These are phyloP conservation scores for Angophora floribunda DNA, from an alignment of 345 rosid species.

Conservation along the genomic window DNA sequence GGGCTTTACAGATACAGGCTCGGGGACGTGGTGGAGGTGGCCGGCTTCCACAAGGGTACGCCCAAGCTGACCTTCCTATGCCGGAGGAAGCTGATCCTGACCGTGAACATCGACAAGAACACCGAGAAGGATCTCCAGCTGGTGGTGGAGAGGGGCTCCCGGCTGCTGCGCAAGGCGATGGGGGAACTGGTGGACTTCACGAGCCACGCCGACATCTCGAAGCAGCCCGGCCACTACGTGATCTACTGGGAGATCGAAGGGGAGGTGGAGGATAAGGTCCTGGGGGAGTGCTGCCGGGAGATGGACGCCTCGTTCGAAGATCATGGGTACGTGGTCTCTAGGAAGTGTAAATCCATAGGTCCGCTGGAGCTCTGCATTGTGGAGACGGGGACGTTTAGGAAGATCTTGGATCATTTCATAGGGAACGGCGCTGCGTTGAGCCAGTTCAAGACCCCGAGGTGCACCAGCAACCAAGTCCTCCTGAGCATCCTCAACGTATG, in stretches of 20 bases:
- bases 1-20: slow-evolving; percentile 76
- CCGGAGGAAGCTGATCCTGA: slow-evolving; percentile 73
- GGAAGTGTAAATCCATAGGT: slow-evolving; percentile 69
- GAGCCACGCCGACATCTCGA: slow-evolving; percentile 54
- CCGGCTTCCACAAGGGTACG: slow-evolving; percentile 62
- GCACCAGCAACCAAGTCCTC: slow-evolving; percentile 55
- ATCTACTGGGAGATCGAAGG: slow-evolving; percentile 93
- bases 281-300: slow-evolving; percentile 56
- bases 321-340: slow-evolving; percentile 74
- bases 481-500: slow-evolving; percentile 53
- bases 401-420: slow-evolving; percentile 60
- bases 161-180: slow-evolving; percentile 27
- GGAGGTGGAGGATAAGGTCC: slow-evolving; percentile 53
- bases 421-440: slow-evolving; percentile 78
- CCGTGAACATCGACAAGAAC: slow-evolving; percentile 90
- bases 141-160: slow-evolving; percentile 61
- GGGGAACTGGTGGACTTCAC: slow-evolving; percentile 87
- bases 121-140: slow-evolving; percentile 87
- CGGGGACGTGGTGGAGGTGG: slow-evolving; percentile 90
- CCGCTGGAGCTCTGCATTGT: slow-evolving; percentile 77
- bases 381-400: slow-evolving; percentile 66
- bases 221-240: slow-evolving; percentile 73
- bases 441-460: slow-evolving; percentile 95
- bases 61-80: slow-evolving; percentile 86
- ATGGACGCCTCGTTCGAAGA: slow-evolving; percentile 81